Evolutionary conservation across 179 eudicot genomes (phyloP), one percentile per base, ranked within the genome.

Genomic region (Silene vulgaris): DNA sequence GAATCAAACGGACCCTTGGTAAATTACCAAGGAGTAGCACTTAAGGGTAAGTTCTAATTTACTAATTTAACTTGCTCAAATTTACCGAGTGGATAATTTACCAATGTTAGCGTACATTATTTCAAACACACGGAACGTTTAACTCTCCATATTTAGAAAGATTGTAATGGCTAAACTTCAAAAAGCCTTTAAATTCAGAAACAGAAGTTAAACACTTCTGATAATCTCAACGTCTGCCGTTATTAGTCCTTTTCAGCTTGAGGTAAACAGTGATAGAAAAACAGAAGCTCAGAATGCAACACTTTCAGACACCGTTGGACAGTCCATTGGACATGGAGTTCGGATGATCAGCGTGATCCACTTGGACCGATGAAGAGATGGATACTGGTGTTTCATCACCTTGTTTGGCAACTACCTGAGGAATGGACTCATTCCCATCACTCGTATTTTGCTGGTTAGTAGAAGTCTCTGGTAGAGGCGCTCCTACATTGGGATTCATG

Each of bases 401-500:
- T 72, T 72, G 76, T 63, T 77, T 64, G 19, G 56, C 72, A 21
- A 20, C 17, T 64, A 65, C 20, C 50, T 63, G 66, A 23, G 13
- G 16, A n/a, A 65, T 14, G 57, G 56, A 11, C 60, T 0, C 73
- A 43, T 12, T 70, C 74, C 65, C 76, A 6, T 40, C 71, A 13
- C 37, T 57, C 69, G 60, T 37, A n/a, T 9, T 37, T 23, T 35
- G 1, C 67, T 77, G 75, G 64, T 61, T 60, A 28, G 70, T 40
- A 74, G 70, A 54, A 50, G 71, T 12, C 50, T 52, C 21, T 5
- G 65, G 17, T 37, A 32, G 60, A 6, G 40, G 23, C 4, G 11
- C 8, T 48, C 52, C 70, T 2, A 29, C 82, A 74, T 80, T 80
- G 26, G 70, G 79, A 11, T 35, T 60, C 81, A 80, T 74, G 71